These are phyloP conservation scores for Lodderomyces theae DNA, from an alignment of 1,139 yeast species.

Conservation along the genomic window DNA sequence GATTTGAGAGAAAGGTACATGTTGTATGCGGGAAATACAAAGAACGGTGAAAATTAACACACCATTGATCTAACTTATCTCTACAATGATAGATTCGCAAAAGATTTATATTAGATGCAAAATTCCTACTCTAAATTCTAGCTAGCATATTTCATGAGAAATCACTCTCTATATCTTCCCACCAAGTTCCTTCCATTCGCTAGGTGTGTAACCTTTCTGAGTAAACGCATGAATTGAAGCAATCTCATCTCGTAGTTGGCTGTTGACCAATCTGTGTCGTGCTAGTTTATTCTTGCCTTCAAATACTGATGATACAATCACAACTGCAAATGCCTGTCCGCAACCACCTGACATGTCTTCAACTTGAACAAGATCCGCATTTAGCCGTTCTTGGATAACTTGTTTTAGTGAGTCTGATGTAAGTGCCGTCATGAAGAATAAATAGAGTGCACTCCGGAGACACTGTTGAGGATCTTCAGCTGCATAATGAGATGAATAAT, in stretches of 20 bases:
- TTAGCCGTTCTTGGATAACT: conserved; percentile 48
- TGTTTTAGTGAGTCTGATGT: conserved; percentile 46
- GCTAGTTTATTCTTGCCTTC: conserved; percentile 79
- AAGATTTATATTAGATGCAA: conserved; percentile 1
- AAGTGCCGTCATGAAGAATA: conserved; percentile 32
- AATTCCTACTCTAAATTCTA: not conserved
- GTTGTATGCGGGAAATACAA: conserved; percentile 2
- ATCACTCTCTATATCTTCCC: conserved; percentile 1
- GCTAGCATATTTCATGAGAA: not conserved
- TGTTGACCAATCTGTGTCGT: conserved; percentile 85
- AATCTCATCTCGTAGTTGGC: conserved; percentile 75
- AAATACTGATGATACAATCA: conserved; percentile 72
- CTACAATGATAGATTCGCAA: not conserved
- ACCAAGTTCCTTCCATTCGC: not conserved
- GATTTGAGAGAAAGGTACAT: conserved; percentile 12
- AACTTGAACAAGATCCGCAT: conserved; percentile 56
- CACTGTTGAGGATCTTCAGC: not conserved
- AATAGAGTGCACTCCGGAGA: not conserved
- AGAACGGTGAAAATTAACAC: too few relatives aligned
- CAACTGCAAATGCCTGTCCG: conserved; percentile 83
- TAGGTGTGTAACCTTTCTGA: conserved; percentile 73
- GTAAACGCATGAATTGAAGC: conserved; percentile 91
- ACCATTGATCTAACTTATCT: not conserved
- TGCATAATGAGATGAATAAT: not conserved
- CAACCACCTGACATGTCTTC: conserved; percentile 82